Conservation (phyloP, 306 rosid genomes). For the Acacia confusa region DNA sequence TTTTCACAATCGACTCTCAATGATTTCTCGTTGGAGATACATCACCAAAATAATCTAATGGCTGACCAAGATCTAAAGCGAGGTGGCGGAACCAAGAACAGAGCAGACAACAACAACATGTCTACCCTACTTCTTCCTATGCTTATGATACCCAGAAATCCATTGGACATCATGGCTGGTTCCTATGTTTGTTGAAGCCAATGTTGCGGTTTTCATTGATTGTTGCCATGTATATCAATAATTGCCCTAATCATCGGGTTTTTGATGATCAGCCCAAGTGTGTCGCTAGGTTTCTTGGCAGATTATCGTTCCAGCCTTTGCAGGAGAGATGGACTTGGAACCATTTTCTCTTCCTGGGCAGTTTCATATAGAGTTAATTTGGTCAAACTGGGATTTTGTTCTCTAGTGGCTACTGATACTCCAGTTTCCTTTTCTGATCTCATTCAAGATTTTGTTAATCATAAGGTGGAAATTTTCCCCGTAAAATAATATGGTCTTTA, state of each 20-base stretch:
- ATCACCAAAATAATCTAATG: constrained; percentile 54
- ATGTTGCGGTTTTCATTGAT: constrained; percentile 53
- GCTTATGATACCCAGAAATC: constrained; percentile 44
- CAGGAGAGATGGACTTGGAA: constrained; percentile 38
- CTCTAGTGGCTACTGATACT: neutral
- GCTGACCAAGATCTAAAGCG: constrained; percentile 60
- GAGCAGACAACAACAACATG: neutral
- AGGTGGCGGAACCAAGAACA: constrained; percentile 47
- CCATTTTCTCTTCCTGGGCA: neutral
- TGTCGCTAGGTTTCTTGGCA: constrained; percentile 56
- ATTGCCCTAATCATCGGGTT: constrained; percentile 54
- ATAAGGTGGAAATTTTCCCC: too few relatives aligned
- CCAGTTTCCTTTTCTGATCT: constrained; percentile 12
- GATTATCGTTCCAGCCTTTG: constrained; percentile 75
- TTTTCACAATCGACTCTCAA: neutral
- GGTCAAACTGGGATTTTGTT: neutral
- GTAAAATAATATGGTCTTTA: too few relatives aligned
- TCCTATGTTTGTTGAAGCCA: constrained; percentile 66
- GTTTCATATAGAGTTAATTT: neutral
- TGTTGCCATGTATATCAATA: constrained; percentile 63
- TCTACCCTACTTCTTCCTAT: constrained; percentile 34
- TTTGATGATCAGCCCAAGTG: constrained; percentile 43
- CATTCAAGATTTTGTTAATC: neutral
- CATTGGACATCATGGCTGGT: constrained; percentile 88
- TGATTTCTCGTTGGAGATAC: neutral